A percentile compares a stretch with the other conserved stretches of the same genome.
Conservation (phyloP, 192 early-diverging fungal species). For the Gigaspora rosea region DNA sequence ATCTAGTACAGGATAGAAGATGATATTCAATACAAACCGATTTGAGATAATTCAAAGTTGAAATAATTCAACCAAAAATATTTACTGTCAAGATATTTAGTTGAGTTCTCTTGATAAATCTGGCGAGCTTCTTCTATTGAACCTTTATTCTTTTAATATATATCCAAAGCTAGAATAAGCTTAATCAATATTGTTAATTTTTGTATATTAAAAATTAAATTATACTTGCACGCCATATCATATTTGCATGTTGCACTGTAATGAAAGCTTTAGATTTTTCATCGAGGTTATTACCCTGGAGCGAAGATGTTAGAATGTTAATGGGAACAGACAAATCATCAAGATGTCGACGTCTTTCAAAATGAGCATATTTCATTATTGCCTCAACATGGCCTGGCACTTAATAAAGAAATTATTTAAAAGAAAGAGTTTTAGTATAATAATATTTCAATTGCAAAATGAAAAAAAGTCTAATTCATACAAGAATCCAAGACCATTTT, state of each 20-base stretch:
- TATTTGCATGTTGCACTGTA: constrained; percentile 52
- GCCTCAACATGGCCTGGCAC: constrained; percentile 71
- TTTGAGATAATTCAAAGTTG: constrained; percentile 64
- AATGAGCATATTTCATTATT: constrained; percentile 61
- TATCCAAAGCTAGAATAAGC: too few species aligned
- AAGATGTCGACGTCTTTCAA: constrained; percentile 60
- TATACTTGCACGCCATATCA: constrained; percentile 48
- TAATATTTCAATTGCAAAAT: neutral
- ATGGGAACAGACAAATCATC: constrained; percentile 45
- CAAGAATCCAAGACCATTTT: constrained; percentile 52
- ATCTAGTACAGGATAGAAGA: neutral
- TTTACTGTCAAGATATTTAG: constrained; percentile 49
- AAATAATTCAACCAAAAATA: constrained; percentile 61
- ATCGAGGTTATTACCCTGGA: constrained; percentile 42
- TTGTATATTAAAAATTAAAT: neutral
- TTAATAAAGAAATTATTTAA: constrained; percentile 30
- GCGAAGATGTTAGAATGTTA: constrained; percentile 35
- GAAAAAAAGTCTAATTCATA: constrained; percentile 33
- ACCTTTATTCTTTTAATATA: constrained; percentile 19
- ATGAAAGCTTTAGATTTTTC: constrained; percentile 56
- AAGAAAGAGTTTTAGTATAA: neutral
- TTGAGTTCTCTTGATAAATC: constrained; percentile 49
- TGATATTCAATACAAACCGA: constrained; percentile 38
- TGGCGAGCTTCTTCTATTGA: constrained; percentile 45
- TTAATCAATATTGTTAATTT: too few species aligned